These are phyloP conservation scores for Ganoderma leucocontextum DNA, from an alignment of 1,284 basidiomycete genomes.

Conservation along the genomic window DNA sequence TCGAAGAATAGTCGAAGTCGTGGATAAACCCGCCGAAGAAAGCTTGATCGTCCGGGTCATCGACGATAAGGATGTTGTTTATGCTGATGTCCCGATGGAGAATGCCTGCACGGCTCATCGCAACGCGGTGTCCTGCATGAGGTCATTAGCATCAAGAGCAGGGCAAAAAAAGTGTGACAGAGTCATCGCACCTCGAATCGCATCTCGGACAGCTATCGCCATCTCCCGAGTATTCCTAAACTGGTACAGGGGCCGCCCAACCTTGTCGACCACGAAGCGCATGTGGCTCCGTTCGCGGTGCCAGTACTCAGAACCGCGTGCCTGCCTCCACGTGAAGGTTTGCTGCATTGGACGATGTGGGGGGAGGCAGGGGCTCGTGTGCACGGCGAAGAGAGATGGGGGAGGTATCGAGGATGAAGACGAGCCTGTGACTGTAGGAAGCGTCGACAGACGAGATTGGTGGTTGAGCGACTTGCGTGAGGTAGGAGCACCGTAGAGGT, in stretches of 20 bases:
- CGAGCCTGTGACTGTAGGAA: background rate
- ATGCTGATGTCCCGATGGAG: conserved; percentile 29
- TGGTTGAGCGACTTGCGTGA: background rate
- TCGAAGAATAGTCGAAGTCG: conserved; percentile 29
- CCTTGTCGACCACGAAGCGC: conserved; percentile 25
- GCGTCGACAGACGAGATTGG: background rate
- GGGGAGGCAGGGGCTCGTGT: background rate
- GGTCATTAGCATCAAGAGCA: too few species aligned
- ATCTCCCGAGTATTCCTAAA: conserved; percentile 24
- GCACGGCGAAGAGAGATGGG: background rate
- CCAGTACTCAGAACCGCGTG: background rate
- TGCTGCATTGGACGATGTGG: conserved; percentile 14
- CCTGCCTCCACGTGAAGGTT: conserved; percentile 19
- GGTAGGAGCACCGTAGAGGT: background rate
- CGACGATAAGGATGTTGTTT: conserved; percentile 24
- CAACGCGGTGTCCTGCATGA: conserved; percentile 17
- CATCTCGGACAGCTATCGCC: conserved; percentile 20
- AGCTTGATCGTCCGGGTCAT: background rate
- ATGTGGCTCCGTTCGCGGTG: conserved; percentile 30
- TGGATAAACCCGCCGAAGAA: conserved; percentile 24
- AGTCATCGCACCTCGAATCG: conserved; percentile 21
- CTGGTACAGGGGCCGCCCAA: conserved; percentile 22
- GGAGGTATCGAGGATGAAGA: background rate
- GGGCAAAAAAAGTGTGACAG: too few species aligned
- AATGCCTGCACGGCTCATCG: conserved; percentile 8